Percentiles rank a stretch among this genome's conserved stretches.
Conservation (phyloP, 1,139 yeast species). For the Arxiozyma telluris region DNA sequence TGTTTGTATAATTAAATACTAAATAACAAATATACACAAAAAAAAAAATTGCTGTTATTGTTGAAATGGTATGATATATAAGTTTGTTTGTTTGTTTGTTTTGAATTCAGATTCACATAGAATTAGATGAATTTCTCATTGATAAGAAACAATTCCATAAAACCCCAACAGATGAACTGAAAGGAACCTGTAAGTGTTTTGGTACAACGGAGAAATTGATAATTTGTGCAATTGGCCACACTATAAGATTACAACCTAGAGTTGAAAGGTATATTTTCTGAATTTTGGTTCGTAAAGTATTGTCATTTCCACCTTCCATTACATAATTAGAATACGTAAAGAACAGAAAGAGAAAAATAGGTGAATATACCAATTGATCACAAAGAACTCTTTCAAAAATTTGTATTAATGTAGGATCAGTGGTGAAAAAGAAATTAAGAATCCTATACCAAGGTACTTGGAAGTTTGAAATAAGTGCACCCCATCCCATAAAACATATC, state of each 20-base stretch:
- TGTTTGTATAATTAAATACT: not conserved
- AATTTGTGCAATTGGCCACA: constrained; percentile 96
- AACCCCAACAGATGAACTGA: constrained; percentile 81
- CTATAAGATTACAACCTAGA: constrained; percentile 63
- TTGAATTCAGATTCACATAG: constrained; percentile 1
- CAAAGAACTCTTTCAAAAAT: constrained; percentile 79
- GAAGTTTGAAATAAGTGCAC: constrained; percentile 67
- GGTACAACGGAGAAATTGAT: constrained; percentile 80
- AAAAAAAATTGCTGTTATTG: not conserved
- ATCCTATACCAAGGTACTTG: constrained; percentile 88
- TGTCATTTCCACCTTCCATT: constrained; percentile 64
- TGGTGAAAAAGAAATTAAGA: constrained; percentile 64
- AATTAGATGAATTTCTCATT: constrained; percentile 44
- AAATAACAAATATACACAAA: not conserved
- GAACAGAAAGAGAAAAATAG: constrained; percentile 70
- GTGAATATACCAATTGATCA: constrained; percentile 85
- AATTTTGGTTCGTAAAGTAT: constrained; percentile 55
- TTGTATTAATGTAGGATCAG: constrained; percentile 74
- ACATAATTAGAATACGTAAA: constrained; percentile 78
- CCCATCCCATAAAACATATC: constrained; percentile 82
- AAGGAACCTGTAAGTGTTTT: constrained; percentile 75
- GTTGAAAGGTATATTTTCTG: constrained; percentile 64
- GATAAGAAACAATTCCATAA: constrained; percentile 90
- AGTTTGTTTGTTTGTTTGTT: not conserved
- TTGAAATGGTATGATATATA: not conserved